Base-by-base conservation (phyloP, 805 yeast genomes). In the Cephaloascus fragrans region DNA sequence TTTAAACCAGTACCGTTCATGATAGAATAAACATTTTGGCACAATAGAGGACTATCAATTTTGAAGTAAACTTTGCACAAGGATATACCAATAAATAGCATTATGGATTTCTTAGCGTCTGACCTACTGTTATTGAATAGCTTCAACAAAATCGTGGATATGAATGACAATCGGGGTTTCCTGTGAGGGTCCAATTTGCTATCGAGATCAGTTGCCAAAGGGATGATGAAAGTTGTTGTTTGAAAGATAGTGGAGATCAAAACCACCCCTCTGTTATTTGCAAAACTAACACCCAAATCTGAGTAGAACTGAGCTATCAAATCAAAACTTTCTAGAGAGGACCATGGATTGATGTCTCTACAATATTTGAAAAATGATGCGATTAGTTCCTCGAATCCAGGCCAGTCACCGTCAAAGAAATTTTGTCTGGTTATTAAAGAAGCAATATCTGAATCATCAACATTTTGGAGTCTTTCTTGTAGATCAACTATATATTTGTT, bases 101-200 rank as follows among this genome's bases (percentile, higher is more conserved):
- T 59, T 23, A 77, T 69, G 18, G 62, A 52, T 44, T 71, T 75
- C 47, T 77, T 75, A 26, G 46, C 48, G 47, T 69, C 50, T 52
- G 77, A 71, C 32, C 85, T 64, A 31, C 76, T 73, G 38, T 77
- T 67, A 48, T 81, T 80, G 60, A 80, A 80, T 20, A 77, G 56
- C 47, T 71, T 73, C 37, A 82, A 60, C 15, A 80, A 58, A 2
- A 75, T 56, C 3, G 78, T 63, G 1, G 86, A 77, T 18, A 73
- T 49, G 52, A 67, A 71, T 4, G 73, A 61, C 32, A 71, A 50
- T 41, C 80, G 47, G 6, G 77, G 76, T 38, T 59, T 61, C 23
- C 39, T 57, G 26, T 50, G 61, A 43, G 45, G 51, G 59, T 62
- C 73, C 61, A 59, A 56, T 48, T 56, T 60, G 38, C 48, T 48